phyloP scores from a whole-genome alignment of 2,329 filamentous ascomycete species.

The Diaporthe eres region DNA sequence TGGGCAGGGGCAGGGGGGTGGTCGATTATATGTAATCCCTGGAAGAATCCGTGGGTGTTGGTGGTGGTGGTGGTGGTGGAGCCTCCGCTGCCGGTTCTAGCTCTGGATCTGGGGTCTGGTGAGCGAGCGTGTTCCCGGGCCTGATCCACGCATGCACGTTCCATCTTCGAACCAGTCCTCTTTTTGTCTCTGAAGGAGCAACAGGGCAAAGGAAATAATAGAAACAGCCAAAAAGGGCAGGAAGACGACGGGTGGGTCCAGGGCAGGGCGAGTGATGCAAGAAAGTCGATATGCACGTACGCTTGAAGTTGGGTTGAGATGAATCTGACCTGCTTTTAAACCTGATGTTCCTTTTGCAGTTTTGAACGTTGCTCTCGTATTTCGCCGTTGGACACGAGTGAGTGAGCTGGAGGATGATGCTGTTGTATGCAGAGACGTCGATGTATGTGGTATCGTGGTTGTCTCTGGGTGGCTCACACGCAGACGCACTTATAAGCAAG shows the following conservation, averaged over 20 bases:
- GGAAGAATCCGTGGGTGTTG: conserved; percentile 44
- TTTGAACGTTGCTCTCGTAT: background rate
- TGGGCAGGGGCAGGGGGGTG: conserved; percentile 43
- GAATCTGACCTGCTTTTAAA: background rate
- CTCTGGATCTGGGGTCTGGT: conserved; percentile 53
- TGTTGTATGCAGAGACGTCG: background rate
- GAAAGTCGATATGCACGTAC: conserved; percentile 27
- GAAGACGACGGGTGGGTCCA: background rate
- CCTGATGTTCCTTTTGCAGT: background rate
- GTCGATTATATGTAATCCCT: conserved; percentile 47
- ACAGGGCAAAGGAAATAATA: conserved; percentile 40
- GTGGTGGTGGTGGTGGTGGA: conserved; percentile 46
- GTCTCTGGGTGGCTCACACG: background rate
- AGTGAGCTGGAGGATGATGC: background rate
- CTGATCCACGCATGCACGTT: conserved; percentile 47
- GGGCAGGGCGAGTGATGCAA: conserved; percentile 2
- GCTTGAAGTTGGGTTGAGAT: background rate
- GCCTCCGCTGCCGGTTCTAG: conserved; percentile 49
- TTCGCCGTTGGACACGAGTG: no score
- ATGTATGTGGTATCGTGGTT: background rate
- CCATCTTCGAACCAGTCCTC: conserved; percentile 48
- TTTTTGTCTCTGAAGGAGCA: conserved; percentile 45
- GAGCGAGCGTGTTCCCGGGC: conserved; percentile 51
- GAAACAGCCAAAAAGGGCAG: conserved; percentile 41
- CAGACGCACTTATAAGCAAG: conserved; percentile 31